Percentiles rank a stretch among this genome's conserved stretches.
These are phyloP conservation scores for Saturnispora saitoi DNA, from an alignment of 805 yeast species.

Conservation along the genomic window DNA sequence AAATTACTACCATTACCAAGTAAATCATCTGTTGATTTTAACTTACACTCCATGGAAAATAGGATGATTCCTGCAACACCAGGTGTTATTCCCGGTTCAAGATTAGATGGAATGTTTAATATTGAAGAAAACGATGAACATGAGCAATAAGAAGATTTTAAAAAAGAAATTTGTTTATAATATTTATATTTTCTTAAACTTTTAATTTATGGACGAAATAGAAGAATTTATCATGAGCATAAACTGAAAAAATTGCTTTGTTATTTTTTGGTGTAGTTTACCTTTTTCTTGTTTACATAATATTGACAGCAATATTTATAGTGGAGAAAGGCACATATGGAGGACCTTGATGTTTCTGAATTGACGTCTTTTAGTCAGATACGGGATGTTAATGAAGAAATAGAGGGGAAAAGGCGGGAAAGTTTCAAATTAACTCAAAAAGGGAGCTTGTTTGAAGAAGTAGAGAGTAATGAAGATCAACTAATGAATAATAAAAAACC, in stretches of 20 bases:
- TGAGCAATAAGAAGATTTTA: not conserved
- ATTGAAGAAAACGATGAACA: not conserved
- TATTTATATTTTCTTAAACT: too few relatives aligned
- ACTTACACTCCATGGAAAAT: not conserved
- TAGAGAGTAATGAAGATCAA: constrained; percentile 1
- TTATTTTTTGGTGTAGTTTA: too few relatives aligned
- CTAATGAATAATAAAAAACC: not conserved
- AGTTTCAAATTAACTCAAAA: constrained; percentile 5
- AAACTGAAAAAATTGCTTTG: not conserved
- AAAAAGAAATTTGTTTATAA: too few relatives aligned
- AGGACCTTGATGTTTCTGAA: not conserved
- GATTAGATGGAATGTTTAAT: constrained; percentile 11
- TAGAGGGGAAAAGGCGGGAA: not conserved
- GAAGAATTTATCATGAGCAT: not conserved
- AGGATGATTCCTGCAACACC: constrained; percentile 10
- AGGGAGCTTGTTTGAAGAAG: constrained; percentile 8
- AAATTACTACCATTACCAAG: not conserved
- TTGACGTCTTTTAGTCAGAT: not conserved
- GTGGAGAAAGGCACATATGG: not conserved
- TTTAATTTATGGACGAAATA: not conserved
- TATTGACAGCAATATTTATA: not conserved
- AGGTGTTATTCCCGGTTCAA: constrained; percentile 14
- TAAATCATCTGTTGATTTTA: not conserved
- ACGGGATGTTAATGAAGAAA: not conserved
- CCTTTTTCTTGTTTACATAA: not conserved